These are phyloP conservation scores for Vinca minor DNA, from an alignment of 257 asterid species.

Conservation along the genomic window DNA sequence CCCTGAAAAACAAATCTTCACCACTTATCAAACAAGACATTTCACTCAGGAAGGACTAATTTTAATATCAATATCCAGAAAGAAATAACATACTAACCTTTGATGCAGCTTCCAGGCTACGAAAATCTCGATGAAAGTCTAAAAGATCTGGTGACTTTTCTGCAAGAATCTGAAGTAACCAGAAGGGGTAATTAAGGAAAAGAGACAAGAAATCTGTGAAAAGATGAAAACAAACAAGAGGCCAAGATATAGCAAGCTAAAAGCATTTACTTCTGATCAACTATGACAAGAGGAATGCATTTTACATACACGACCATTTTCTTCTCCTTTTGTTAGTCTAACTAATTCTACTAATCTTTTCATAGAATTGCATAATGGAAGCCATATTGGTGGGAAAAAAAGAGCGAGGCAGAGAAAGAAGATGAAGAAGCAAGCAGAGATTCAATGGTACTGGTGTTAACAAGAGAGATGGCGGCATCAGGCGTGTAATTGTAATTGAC, in stretches of 20 bases:
- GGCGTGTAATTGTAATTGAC: no score
- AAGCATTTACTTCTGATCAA: neutral
- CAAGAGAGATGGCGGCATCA: no score
- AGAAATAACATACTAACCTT: constrained; percentile 46
- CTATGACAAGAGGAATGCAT: neutral
- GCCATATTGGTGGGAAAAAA: no score
- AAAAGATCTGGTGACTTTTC: constrained; percentile 60
- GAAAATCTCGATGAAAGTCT: constrained; percentile 63
- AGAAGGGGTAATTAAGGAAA: constrained; percentile 12
- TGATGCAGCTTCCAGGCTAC: constrained; percentile 84
- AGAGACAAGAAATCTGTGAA: neutral
- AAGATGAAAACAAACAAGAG: neutral
- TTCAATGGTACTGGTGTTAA: no score
- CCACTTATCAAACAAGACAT: neutral
- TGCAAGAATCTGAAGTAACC: constrained; percentile 64
- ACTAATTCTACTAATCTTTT: no score
- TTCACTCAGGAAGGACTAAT: neutral
- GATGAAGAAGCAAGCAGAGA: no score
- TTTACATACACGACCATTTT: neutral
- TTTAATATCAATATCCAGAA: constrained; percentile 9
- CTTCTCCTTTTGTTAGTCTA: no score
- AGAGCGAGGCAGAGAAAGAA: no score
- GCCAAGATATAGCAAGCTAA: neutral
- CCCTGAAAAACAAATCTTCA: neutral
- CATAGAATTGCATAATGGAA: no score